phyloP scores from a whole-genome alignment of 352 stramenopile species.

The Plasmopara halstedii region DNA sequence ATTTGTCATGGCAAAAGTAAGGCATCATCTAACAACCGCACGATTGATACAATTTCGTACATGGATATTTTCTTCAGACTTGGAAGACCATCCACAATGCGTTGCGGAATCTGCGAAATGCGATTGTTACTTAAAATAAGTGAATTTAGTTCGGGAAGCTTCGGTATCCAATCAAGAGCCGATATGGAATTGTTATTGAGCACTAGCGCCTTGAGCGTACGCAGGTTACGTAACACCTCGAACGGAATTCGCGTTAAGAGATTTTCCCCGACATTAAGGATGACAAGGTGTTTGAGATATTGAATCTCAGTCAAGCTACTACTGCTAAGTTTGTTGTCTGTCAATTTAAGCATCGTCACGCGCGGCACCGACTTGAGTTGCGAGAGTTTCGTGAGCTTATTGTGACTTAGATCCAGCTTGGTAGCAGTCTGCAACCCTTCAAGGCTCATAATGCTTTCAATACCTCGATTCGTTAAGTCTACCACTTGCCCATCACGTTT shows the following conservation, averaged over 20 bases:
- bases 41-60: too few relatives aligned
- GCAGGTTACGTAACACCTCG: conserved; percentile 60
- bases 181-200: conserved; percentile 83
- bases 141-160: conserved; percentile 72
- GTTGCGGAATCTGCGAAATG: conserved; percentile 54
- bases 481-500: conserved; percentile 44
- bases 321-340: conserved; percentile 66
- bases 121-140: conserved; percentile 83
- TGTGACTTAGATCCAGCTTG: conserved; percentile 78
- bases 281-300: conserved; percentile 73
- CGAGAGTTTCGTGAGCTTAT: conserved; percentile 79
- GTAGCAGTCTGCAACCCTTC: conserved; percentile 50
- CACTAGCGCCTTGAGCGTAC: conserved; percentile 69
- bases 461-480: conserved; percentile 61
- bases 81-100: conserved; percentile 55
- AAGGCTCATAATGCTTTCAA: conserved; percentile 73
- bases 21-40: too few relatives aligned
- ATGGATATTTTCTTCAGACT: conserved; percentile 82
- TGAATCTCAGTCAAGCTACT: conserved; percentile 64
- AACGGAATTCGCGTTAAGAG: conserved; percentile 59
- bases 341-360: conserved; percentile 77
- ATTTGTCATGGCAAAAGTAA: not conserved
- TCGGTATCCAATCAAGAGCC: conserved; percentile 76
- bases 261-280: conserved; percentile 72
- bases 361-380: conserved; percentile 50